These are phyloP conservation scores for Lecanicillium sp. DNA, from an alignment of 2,329 filamentous ascomycete species.

Conservation along the genomic window DNA sequence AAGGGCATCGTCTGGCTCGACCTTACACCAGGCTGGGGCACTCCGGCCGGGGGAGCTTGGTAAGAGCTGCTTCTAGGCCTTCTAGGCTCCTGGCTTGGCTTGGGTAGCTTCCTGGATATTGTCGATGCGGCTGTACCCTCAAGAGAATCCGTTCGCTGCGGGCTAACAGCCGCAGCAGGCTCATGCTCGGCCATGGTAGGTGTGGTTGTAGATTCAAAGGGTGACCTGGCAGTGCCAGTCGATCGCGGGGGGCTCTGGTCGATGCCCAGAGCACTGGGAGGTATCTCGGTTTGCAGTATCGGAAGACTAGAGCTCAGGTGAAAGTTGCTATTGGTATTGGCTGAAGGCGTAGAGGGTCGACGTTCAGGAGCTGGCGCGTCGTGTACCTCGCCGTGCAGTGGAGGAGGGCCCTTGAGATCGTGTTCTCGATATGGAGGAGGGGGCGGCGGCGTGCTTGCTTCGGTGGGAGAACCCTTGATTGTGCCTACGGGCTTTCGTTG, in stretches of 20 bases:
- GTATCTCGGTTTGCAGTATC: conserved; percentile 5
- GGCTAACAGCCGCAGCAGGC: conserved; percentile 8
- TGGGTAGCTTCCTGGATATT: conserved; percentile 21
- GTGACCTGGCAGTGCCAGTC: too few relatives aligned
- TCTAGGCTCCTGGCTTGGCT: conserved; percentile 18
- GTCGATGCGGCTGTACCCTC: conserved; percentile 12
- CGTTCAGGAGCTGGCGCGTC: background rate
- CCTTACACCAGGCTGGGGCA: conserved; percentile 16
- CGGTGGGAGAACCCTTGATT: conserved; percentile 10
- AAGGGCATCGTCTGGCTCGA: conserved; percentile 22
- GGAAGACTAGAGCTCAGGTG: background rate
- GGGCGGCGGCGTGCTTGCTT: conserved; percentile 14
- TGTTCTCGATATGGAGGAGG: conserved; percentile 11
- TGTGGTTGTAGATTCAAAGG: too few relatives aligned
- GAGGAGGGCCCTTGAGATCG: conserved; percentile 5
- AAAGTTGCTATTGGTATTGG: conserved; percentile 1
- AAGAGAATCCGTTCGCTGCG: conserved; percentile 6
- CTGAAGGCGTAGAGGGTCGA: conserved; percentile 6
- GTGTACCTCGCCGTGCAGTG: background rate
- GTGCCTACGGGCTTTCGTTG: conserved; percentile 17
- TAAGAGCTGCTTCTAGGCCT: conserved; percentile 25
- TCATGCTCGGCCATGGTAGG: conserved; percentile 7
- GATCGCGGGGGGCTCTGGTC: conserved; percentile 2
- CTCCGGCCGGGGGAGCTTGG: conserved; percentile 15
- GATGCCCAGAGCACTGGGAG: conserved; percentile 2